Evolutionary conservation across 1,284 basidiomycete genomes (phyloP).

Genomic region (Moesziomyces antarcticus): DNA sequence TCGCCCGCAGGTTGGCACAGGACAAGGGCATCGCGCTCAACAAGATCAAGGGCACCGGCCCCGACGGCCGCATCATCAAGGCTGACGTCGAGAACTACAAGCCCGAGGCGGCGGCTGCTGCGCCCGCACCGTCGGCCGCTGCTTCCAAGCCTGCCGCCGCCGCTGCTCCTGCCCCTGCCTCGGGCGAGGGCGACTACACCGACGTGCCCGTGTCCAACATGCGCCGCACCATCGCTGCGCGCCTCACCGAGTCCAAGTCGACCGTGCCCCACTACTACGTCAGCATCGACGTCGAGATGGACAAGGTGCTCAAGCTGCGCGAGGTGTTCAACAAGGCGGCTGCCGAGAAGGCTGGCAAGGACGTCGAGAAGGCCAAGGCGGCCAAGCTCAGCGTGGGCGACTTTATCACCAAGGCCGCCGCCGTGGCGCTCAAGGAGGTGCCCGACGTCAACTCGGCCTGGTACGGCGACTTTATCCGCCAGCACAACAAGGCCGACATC

Average conservation of each 20-base stretch:
- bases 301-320: slow-evolving; percentile 91
- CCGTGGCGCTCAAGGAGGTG: slow-evolving; percentile 89
- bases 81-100: slow-evolving; percentile 90
- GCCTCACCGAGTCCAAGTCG: slow-evolving; percentile 92
- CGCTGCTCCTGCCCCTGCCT: slow-evolving; percentile 42
- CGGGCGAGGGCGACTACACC: slow-evolving; percentile 77
- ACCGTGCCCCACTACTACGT: slow-evolving; percentile 97
- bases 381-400: slow-evolving; percentile 95
- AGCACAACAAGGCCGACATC: slow-evolving; percentile 98
- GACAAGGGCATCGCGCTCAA: slow-evolving; percentile 92
- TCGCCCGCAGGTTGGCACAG: slow-evolving; percentile 95
- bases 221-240: slow-evolving; percentile 89
- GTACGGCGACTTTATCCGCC: slow-evolving; percentile 94
- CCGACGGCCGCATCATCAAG: slow-evolving; percentile 90
- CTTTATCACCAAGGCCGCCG: slow-evolving; percentile 95
- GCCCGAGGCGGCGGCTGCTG: slow-evolving; percentile 52
- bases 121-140: slow-evolving; percentile 18
- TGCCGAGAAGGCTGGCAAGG: slow-evolving; percentile 57
- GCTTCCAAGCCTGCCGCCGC: slow-evolving; percentile 32
- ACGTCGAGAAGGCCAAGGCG: slow-evolving; percentile 77
- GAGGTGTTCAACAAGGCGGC: slow-evolving; percentile 87
- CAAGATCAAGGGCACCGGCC: slow-evolving; percentile 93
- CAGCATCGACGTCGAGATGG: slow-evolving; percentile 95
- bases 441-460: slow-evolving; percentile 98
- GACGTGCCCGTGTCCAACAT: slow-evolving; percentile 95